Evolutionary conservation across 352 stramenopile species (phyloP), one percentile per base, ranked within the genome.

Genomic region (Pythium oligandrum): DNA sequence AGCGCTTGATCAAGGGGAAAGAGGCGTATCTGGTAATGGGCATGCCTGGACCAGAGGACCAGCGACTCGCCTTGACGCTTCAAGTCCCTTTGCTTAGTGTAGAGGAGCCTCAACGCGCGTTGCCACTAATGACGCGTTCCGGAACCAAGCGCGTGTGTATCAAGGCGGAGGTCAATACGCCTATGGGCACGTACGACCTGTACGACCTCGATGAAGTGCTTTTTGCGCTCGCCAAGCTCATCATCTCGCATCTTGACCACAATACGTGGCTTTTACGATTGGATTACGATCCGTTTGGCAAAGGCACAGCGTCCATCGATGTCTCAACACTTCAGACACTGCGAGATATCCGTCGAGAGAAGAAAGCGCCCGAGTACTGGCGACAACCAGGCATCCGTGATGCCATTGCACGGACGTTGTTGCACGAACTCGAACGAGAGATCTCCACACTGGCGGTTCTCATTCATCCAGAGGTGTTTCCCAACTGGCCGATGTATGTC

Each of bases 121-220:
- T 81, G 26, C 70, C 85, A 4, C 67, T 93, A 34, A 56, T 85
- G 43, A 94, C 86, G 31, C 74, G 85, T 38, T 95, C 89, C 0
- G 85, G 83, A 12, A 70, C 66, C 55, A 96, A 96, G 57, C 67
- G 81, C 3, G 61, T 93, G 9, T 91, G 96, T 49, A 83, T 88
- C 39, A 72, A 81, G 44, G 81, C 86, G 1, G 83, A 96, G 50
- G 86, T 96, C 12, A 95, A 93, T 59, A 79, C 93, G 3, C 87
- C 85, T 11, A 78, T 71, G 4, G 90, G 88, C 32, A 88, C 83
- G 4, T 91, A 96, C 59, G 90, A 96, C 51, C 64, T 97, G 34
- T 96, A 95, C 58, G 76, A 94, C 54, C 79, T 93, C 26, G 80
- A 95, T 38, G 88, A 97, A 50, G 48, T 97, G 10, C 71, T 86